Evolutionary conservation across 306 rosid species (phyloP), one percentile per base, ranked within the genome.

Genomic region (Acacia melanoxylon): DNA sequence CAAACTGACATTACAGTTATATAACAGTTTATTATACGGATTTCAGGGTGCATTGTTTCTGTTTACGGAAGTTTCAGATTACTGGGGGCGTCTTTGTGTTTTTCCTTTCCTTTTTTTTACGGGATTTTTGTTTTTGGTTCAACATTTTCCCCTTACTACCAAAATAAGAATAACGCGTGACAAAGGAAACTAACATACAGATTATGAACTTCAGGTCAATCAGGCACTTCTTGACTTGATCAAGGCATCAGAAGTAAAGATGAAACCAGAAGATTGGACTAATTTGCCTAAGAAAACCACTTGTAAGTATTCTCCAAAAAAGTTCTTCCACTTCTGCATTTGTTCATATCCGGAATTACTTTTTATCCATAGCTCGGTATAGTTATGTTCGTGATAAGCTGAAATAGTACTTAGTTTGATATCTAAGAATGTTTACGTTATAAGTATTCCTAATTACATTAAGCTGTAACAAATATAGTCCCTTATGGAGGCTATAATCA

Each of bases 211-310:
- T 83, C 92, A 95, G 99, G 98, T 96, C 73, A 96, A 93, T 78
- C 91, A 89, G 89, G 94, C 98, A 79, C 89, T 96, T 20, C 61
- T 85, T 68, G 97, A 96, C 61, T 80, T 96, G 83, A 92, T 96
- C 56, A 83, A 81, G 83, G 97, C 98, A 83, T 86, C 99, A 51
- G 88, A 86, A 87, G 81, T 56, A 77, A 89, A 85, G 83, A 81
- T 82, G 74, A 89, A 61, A 15, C 94, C 93, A 48, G 86, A 82
- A 22, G 97, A 90, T n/a, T 96, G 99, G 99, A 92, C 97, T 74
- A 92, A 96, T 89, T 75, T 96, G 85, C 86, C 90, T 29, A 86
- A 81, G 84, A 78, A 65, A 81, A 71, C 85, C 79, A 76, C 90
- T 19, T 86, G 99, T 96, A 71, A 87, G 94, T 73, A 80, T 75